Percentiles rank a stretch among this genome's conserved stretches.
These are phyloP conservation scores for Herpotrichia juniperi DNA, from an alignment of 2,329 filamentous ascomycete species.

Conservation along the genomic window DNA sequence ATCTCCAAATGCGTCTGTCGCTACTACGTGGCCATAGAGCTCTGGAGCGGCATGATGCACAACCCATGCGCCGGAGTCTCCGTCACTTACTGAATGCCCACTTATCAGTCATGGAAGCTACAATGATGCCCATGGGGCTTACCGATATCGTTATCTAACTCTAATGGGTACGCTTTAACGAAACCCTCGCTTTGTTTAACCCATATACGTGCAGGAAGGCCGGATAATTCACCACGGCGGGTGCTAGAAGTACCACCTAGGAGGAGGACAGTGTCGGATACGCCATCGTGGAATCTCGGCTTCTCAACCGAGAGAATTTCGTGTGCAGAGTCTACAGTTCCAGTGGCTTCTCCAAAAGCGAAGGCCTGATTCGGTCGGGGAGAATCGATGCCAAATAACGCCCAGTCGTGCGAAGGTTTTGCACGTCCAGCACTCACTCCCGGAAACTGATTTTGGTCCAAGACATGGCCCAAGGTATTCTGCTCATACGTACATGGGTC, in stretches of 20 bases:
- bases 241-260: background rate
- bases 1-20: conserved; percentile 7
- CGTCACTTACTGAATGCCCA: conserved; percentile 1
- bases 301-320: too few species aligned
- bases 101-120: too few species aligned
- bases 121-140: background rate
- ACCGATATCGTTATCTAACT: conserved; percentile 5
- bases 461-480: too few species aligned
- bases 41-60: conserved; percentile 7
- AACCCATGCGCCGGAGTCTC: conserved; percentile 12
- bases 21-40: conserved; percentile 10
- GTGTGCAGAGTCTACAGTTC: too few species aligned
- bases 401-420: too few species aligned
- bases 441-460: too few species aligned
- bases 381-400: too few species aligned
- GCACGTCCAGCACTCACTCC: too few species aligned
- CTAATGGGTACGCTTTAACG: conserved; percentile 4
- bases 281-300: background rate
- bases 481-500: too few species aligned
- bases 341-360: too few species aligned
- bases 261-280: conserved; percentile 7
- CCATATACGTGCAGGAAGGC: background rate
- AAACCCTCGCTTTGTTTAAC: background rate
- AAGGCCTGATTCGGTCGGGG: too few species aligned
- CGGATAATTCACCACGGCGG: conserved; percentile 5